Conservation (phyloP, 2,329 filamentous ascomycete genomes). For the Lomentospora prolificans region DNA sequence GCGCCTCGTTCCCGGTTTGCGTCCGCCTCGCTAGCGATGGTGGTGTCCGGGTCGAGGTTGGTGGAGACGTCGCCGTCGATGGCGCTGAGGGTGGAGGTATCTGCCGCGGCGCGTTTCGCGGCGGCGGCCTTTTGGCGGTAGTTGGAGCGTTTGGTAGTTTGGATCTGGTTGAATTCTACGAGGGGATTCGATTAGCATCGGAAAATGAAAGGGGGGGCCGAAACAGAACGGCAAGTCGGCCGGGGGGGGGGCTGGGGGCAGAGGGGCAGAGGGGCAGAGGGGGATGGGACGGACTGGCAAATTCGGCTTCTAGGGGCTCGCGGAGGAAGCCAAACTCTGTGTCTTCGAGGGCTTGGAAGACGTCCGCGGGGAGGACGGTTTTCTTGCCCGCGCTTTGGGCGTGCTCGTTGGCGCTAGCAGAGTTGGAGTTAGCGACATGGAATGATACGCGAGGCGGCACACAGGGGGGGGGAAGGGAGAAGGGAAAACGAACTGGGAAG, state of each 20-base stretch:
- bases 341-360: constrained; percentile 68
- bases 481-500: constrained; percentile 51
- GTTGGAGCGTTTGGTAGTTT: constrained; percentile 63
- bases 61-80: constrained; percentile 13
- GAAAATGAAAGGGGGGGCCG: constrained; percentile 4
- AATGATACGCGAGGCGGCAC: not conserved
- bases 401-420: constrained; percentile 60
- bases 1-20: constrained; percentile 24
- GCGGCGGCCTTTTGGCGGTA: constrained; percentile 62
- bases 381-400: constrained; percentile 61
- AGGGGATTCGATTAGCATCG: too few relatives aligned
- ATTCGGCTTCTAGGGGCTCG: constrained; percentile 60
- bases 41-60: constrained; percentile 24
- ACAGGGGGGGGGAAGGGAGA: not conserved
- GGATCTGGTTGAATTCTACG: constrained; percentile 61
- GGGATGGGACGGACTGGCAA: constrained; percentile 53
- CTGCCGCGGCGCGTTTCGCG: constrained; percentile 21
- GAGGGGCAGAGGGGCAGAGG: constrained; percentile 2
- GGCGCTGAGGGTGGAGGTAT: constrained; percentile 27
- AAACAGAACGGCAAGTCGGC: not conserved
- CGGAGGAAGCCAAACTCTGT: constrained; percentile 67
- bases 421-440: not conserved
- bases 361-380: constrained; percentile 66
- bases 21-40: constrained; percentile 12
- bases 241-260: not conserved